Evolutionary conservation across 176 grass and related monocot species (phyloP), one percentile per base, ranked within the genome.

Genomic region (Olyra latifolia): DNA sequence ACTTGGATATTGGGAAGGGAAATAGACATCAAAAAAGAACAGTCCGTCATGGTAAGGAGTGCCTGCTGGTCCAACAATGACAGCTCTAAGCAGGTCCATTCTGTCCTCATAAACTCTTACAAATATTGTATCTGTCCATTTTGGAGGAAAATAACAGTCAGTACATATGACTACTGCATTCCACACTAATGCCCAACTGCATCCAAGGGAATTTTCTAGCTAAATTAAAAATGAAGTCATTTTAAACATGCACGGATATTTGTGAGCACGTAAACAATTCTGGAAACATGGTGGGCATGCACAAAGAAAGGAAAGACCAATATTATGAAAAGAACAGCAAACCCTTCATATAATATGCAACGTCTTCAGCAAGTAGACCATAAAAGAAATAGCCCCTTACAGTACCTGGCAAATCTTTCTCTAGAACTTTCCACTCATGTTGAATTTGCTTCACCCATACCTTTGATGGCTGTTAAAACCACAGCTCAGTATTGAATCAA

Each of bases 31-130:
- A 69, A 97, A 94, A 80, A 97, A 97, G 75, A 90, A 94, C 45
- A 97, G 77, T 2, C 89, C 89, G 2, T 97, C 89, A 69, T 94
- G 91, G 82, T 94, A 92, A 72, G 94, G 94, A 72, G 91, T 97
- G 82, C 94, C 89, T 82, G 87, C 70, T 16, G 87, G 85, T 86
- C 94, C 94, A 62, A 94, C 66, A 58, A 94, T 97, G 63, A 85
- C 84, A 76, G 85, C 91, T 79, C 94, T 90, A 82, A 97, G 79
- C 16, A 97, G 77, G 42, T 94, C 89, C 94, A 97, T 94, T 78
- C 91, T 97, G 47, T 94, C 85, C 80, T 97, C 94, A 22, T 92
- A 94, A 62, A 84, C 79, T 90, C 94, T 84, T 57, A 97, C 85
- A 84, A 86, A 90, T 87, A 97, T 94, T 66, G 62, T 90, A 30